Conservation (phyloP, 1,284 basidiomycete species). For the Leccinum cinnamomeum region DNA sequence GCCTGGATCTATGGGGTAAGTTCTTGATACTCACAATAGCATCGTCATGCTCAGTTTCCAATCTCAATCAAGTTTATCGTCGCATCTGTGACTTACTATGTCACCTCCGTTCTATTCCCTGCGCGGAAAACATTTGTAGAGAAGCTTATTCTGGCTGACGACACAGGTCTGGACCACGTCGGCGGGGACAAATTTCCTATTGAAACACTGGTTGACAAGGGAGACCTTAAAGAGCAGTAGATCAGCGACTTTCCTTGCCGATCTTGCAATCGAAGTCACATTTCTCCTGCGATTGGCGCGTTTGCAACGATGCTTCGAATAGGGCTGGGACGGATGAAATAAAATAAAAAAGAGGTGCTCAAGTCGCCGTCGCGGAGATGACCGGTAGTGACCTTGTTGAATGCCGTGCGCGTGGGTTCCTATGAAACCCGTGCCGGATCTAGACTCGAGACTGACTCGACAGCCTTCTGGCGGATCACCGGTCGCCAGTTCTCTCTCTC, state of each 20-base stretch:
- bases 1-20: constrained; percentile 72
- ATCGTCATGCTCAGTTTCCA: constrained; percentile 30
- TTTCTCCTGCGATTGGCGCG: constrained; percentile 2
- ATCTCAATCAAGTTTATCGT: constrained; percentile 38
- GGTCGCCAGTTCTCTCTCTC: neutral
- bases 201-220: constrained; percentile 3
- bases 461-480: constrained; percentile 16
- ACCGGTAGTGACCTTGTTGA: constrained; percentile 3
- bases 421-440: constrained; percentile 3
- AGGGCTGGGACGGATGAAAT: neutral
- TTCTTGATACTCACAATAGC: neutral
- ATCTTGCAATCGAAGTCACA: constrained; percentile 10
- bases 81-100: constrained; percentile 47
- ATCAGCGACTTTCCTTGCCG: constrained; percentile 10
- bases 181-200: constrained; percentile 1
- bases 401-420: constrained; percentile 2
- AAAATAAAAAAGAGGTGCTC: neutral
- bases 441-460: constrained; percentile 1
- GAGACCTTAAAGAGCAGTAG: constrained; percentile 9
- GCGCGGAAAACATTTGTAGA: constrained; percentile 59
- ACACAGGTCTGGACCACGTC: constrained; percentile 1
- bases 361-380: constrained; percentile 19
- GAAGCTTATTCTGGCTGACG: constrained; percentile 37
- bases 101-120: constrained; percentile 55
- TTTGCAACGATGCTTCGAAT: neutral